These are phyloP conservation scores for Dryadomyces quercus-mongolicae DNA, from an alignment of 2,329 filamentous ascomycete species.

Conservation along the genomic window DNA sequence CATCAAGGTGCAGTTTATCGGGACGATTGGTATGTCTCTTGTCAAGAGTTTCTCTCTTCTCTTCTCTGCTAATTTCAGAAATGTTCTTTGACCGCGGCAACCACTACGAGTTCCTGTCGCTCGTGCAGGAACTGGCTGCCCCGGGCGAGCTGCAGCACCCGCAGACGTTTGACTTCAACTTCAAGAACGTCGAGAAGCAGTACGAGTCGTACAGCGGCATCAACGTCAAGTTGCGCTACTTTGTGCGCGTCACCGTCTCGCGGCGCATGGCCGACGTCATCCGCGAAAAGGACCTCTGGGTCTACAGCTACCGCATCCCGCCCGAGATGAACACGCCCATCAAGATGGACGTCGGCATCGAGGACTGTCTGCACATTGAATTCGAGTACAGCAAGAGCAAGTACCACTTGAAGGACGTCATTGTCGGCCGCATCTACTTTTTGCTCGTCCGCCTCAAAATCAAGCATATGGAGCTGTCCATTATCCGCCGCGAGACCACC, in stretches of 20 bases:
- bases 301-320: slow-evolving; percentile 95
- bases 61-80: slow-evolving; percentile 39
- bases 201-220: slow-evolving; percentile 99
- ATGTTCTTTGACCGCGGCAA: slow-evolving; percentile 99
- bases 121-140: slow-evolving; percentile 92
- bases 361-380: slow-evolving; percentile 97
- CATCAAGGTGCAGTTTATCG: slow-evolving; percentile 99
- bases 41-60: background rate
- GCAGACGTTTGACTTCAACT: slow-evolving; percentile 98
- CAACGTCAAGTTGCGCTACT: slow-evolving; percentile 98
- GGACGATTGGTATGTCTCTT: slow-evolving; percentile 67
- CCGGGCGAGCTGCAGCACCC: slow-evolving; percentile 97
- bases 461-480: slow-evolving; percentile 98
- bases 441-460: slow-evolving; percentile 94
- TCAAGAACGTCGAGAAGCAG: slow-evolving; percentile 99
- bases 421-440: slow-evolving; percentile 97
- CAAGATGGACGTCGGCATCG: slow-evolving; percentile 99
- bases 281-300: slow-evolving; percentile 98
- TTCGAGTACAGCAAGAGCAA: slow-evolving; percentile 99
- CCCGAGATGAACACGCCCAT: slow-evolving; percentile 97
- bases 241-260: slow-evolving; percentile 91
- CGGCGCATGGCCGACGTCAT: slow-evolving; percentile 96
- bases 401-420: slow-evolving; percentile 98
- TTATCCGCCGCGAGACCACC: slow-evolving; percentile 92
- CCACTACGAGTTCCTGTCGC: slow-evolving; percentile 96